A percentile compares a stretch with the other conserved stretches of the same genome.
Evolutionary conservation across 495 filamentous ascomycete species (phyloP).

Genomic region (Niebla homalea): DNA sequence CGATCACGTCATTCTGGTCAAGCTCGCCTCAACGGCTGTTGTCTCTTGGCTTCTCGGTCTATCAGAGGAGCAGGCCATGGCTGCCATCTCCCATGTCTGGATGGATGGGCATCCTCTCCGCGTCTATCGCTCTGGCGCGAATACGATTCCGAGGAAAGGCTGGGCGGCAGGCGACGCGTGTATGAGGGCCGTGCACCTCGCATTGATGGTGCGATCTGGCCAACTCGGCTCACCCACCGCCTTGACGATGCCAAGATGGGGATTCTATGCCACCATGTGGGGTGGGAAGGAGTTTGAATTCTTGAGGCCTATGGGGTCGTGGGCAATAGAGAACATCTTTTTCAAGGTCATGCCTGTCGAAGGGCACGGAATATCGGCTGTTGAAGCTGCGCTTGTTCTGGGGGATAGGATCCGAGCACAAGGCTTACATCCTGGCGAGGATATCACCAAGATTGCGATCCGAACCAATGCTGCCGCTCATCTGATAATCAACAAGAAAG

Average conservation of each 20-base stretch:
- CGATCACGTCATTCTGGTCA: constrained; percentile 34
- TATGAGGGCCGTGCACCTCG: constrained; percentile 32
- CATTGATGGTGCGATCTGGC: constrained; percentile 18
- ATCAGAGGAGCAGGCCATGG: constrained; percentile 20
- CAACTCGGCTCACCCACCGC: constrained; percentile 26
- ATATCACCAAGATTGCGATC: constrained; percentile 22
- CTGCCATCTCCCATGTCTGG: constrained; percentile 29
- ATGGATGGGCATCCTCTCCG: constrained; percentile 28
- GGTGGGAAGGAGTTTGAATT: constrained; percentile 18
- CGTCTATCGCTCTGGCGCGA: constrained; percentile 22
- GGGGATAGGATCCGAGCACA: constrained; percentile 2
- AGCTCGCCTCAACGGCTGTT: constrained; percentile 29
- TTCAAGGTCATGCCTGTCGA: constrained; percentile 30
- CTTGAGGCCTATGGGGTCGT: constrained; percentile 22
- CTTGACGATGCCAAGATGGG: constrained; percentile 25
- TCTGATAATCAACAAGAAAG: constrained; percentile 30
- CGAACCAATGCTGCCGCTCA: constrained; percentile 25
- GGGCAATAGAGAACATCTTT: constrained; percentile 25
- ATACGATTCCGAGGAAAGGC: constrained; percentile 31
- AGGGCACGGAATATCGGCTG: constrained; percentile 27
- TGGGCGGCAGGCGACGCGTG: constrained; percentile 36
- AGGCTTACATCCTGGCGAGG: constrained; percentile 6
- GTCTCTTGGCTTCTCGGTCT: constrained; percentile 27
- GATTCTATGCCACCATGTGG: constrained; percentile 25
- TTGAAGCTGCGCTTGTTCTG: constrained; percentile 25